These are phyloP conservation scores for Marasmius tenuissimus DNA, from an alignment of 1,284 basidiomycete genomes.

Conservation along the genomic window DNA sequence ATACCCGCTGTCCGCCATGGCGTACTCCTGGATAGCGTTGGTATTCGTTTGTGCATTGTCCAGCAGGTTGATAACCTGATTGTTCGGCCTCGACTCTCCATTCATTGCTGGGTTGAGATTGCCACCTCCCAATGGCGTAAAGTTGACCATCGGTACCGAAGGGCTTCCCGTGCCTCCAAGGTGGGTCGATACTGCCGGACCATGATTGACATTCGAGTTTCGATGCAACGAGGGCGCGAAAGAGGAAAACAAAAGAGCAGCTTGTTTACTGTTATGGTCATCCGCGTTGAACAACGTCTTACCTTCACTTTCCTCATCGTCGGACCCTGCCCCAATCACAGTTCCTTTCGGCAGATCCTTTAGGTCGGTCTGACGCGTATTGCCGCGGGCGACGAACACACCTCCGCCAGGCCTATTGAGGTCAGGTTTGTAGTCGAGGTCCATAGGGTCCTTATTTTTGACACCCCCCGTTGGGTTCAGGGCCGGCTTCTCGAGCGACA, in stretches of 20 bases:
- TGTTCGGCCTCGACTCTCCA: conserved; percentile 39
- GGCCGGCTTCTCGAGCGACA: conserved; percentile 56
- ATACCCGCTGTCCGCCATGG: conserved; percentile 69
- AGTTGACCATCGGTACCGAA: conserved; percentile 43
- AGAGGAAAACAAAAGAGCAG: conserved; percentile 16
- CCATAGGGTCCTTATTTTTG: conserved; percentile 52
- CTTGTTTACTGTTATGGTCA: conserved; percentile 27
- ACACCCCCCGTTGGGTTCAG: conserved; percentile 78
- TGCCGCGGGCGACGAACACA: conserved; percentile 73
- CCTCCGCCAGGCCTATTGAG: conserved; percentile 80
- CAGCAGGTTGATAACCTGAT: conserved; percentile 73
- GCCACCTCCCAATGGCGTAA: conserved; percentile 45
- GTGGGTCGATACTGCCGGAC: conserved; percentile 12
- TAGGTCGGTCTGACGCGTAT: conserved; percentile 46
- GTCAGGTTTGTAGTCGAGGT: conserved; percentile 73
- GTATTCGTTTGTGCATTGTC: conserved; percentile 52
- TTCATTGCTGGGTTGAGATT: conserved; percentile 73
- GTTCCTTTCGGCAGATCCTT: conserved; percentile 62
- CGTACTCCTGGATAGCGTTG: conserved; percentile 58
- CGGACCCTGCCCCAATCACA: conserved; percentile 52
- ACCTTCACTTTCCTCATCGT: conserved; percentile 52
- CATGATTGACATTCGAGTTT: conserved; percentile 13
- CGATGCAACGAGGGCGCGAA: conserved; percentile 12
- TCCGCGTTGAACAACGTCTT: conserved; percentile 34
- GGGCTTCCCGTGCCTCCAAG: conserved; percentile 1